These are phyloP conservation scores for Trametes maxima DNA, from an alignment of 768 basidiomycete genomes.

Conservation along the genomic window DNA sequence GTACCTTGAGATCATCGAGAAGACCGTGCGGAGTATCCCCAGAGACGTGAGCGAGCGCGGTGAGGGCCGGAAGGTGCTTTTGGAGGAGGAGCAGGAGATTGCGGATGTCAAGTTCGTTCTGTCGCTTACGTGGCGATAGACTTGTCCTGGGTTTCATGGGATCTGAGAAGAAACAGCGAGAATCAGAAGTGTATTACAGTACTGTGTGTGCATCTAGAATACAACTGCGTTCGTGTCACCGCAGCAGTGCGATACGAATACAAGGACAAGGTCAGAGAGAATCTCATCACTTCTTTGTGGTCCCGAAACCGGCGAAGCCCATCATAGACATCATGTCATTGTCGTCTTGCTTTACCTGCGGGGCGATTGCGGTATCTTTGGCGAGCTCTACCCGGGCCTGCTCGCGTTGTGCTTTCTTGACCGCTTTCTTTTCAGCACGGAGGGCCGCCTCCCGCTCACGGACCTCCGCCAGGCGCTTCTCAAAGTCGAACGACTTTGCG, in stretches of 20 bases:
- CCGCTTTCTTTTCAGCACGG: constrained; percentile 74
- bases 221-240: constrained; percentile 30
- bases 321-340: constrained; percentile 78
- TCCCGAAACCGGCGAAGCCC: constrained; percentile 91
- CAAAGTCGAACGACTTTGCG: constrained; percentile 94
- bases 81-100: constrained; percentile 88
- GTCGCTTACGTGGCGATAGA: constrained; percentile 60
- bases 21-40: constrained; percentile 76
- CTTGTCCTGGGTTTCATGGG: constrained; percentile 11
- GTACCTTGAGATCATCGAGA: constrained; percentile 69
- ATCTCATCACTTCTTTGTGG: constrained; percentile 68
- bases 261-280: background rate
- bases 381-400: constrained; percentile 67
- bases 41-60: constrained; percentile 55
- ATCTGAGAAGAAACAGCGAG: constrained; percentile 8
- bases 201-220: constrained; percentile 33
- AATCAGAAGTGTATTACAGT: constrained; percentile 36
- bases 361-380: constrained; percentile 42
- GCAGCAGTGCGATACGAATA: background rate
- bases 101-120: constrained; percentile 77
- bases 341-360: constrained; percentile 44
- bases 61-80: constrained; percentile 53
- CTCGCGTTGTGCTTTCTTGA: constrained; percentile 79
- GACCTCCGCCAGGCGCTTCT: constrained; percentile 82
- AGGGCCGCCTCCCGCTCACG: constrained; percentile 67